Evolutionary conservation across 192 early-diverging fungal genomes (phyloP).

Genomic region (Linnemannia elongata): DNA sequence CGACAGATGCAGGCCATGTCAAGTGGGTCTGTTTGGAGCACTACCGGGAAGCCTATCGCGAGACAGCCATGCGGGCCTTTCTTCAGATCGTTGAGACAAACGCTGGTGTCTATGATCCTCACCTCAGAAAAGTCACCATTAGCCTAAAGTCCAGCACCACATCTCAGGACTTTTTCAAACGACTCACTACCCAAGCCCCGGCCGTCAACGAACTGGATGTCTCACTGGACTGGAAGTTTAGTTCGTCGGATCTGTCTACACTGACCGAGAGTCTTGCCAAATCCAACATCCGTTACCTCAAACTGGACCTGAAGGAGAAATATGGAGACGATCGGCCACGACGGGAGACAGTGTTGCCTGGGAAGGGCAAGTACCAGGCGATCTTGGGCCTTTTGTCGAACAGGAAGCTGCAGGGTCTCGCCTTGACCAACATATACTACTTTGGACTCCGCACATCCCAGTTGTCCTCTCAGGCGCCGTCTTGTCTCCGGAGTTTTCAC

Average conservation of each 20-base stretch:
- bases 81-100: neutral
- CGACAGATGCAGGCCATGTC: conserved; percentile 7
- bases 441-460: no score
- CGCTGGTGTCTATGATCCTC: neutral
- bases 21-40: conserved; percentile 26
- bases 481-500: no score
- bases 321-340: no score
- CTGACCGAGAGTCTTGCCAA: neutral
- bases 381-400: no score
- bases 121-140: neutral
- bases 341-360: no score
- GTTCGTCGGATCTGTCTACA: neutral
- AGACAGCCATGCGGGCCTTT: neutral
- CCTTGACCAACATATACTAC: no score
- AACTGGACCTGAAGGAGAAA: no score
- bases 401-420: no score
- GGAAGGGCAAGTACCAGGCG: no score
- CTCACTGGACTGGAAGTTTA: neutral
- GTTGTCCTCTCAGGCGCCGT: no score
- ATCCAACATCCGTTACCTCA: neutral
- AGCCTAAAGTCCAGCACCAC: neutral
- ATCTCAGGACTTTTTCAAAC: neutral
- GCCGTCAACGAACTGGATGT: neutral
- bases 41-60: neutral
- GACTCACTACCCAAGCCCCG: neutral